phyloP scores from a whole-genome alignment of 345 rosid species.

The Microthlaspi erraticum region DNA sequence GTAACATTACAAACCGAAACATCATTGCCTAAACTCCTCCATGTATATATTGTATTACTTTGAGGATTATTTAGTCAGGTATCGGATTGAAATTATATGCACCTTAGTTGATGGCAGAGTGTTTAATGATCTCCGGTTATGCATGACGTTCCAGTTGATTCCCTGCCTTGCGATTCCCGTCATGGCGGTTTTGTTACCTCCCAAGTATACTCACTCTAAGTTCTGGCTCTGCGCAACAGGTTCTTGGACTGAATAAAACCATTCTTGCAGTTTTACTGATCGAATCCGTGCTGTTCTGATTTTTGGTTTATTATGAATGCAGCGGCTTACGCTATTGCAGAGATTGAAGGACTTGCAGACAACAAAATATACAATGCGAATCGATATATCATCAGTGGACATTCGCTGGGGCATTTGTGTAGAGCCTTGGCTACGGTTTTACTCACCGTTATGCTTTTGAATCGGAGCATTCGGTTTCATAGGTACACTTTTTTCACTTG shows the following conservation, averaged over 20 bases:
- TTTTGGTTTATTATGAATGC: slow-evolving; percentile 24
- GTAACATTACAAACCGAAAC: slow-evolving; percentile 47
- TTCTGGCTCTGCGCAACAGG: slow-evolving; percentile 86
- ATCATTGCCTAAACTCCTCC: slow-evolving; percentile 5
- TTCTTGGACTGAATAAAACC: slow-evolving; percentile 17
- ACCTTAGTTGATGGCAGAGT: slow-evolving; percentile 77
- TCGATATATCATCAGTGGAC: slow-evolving; percentile 72
- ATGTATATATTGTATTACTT: background rate
- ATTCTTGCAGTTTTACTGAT: slow-evolving; percentile 8
- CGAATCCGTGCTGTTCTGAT: background rate
- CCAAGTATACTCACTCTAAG: slow-evolving; percentile 76
- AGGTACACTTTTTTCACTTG: slow-evolving; percentile 52
- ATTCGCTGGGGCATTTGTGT: slow-evolving; percentile 76
- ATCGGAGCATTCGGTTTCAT: slow-evolving; percentile 59
- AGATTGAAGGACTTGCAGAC: slow-evolving; percentile 68
- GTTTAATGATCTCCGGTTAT: slow-evolving; percentile 87
- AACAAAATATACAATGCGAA: slow-evolving; percentile 62
- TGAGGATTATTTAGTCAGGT: background rate
- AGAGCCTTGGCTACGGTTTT: slow-evolving; percentile 58
- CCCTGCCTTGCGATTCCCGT: slow-evolving; percentile 71
- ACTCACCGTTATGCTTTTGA: slow-evolving; percentile 73
- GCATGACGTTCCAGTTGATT: slow-evolving; percentile 87
- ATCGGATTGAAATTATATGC: slow-evolving; percentile 33
- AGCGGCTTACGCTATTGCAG: slow-evolving; percentile 63
- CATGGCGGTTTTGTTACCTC: slow-evolving; percentile 62